Percentiles rank a stretch among this genome's conserved stretches.
Conservation (phyloP, 2,329 filamentous ascomycete species). For the Colletotrichum agaves region DNA sequence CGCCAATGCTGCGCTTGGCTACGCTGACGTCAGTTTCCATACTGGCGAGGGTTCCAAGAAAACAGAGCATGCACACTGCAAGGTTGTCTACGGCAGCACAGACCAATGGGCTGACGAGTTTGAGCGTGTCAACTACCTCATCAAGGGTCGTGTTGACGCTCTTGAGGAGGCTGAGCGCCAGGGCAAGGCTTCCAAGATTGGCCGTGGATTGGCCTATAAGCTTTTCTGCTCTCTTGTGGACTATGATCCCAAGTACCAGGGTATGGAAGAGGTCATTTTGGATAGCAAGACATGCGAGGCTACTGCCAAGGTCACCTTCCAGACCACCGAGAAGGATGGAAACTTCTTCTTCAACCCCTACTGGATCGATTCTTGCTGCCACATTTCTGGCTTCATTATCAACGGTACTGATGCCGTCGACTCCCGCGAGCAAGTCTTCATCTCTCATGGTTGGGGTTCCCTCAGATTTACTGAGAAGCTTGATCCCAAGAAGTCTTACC, state of each 20-base stretch:
- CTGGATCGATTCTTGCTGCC: constrained; percentile 69
- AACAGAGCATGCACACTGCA: constrained; percentile 70
- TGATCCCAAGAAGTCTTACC: constrained; percentile 58
- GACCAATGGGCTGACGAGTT: constrained; percentile 73
- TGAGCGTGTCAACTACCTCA: constrained; percentile 74
- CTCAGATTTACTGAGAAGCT: constrained; percentile 61
- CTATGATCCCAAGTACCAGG: constrained; percentile 64
- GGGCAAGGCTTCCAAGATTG: constrained; percentile 77
- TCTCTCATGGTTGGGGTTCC: constrained; percentile 69
- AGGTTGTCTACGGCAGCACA: constrained; percentile 67
- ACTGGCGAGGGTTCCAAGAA: constrained; percentile 68
- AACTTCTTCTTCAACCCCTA: constrained; percentile 66
- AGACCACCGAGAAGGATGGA: constrained; percentile 59
- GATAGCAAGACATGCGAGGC: constrained; percentile 57
- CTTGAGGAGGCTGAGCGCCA: constrained; percentile 69
- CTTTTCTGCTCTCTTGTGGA: constrained; percentile 67
- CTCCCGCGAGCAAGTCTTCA: constrained; percentile 65
- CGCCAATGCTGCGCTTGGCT: constrained; percentile 65
- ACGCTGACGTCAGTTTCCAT: constrained; percentile 67
- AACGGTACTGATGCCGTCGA: constrained; percentile 68
- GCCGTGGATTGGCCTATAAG: constrained; percentile 83
- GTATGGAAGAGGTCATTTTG: constrained; percentile 69
- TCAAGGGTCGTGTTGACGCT: constrained; percentile 70
- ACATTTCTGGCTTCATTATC: constrained; percentile 70
- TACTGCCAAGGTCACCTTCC: constrained; percentile 56